Conservation (phyloP, 768 basidiomycete species). For the Tephrocybe sp. region DNA sequence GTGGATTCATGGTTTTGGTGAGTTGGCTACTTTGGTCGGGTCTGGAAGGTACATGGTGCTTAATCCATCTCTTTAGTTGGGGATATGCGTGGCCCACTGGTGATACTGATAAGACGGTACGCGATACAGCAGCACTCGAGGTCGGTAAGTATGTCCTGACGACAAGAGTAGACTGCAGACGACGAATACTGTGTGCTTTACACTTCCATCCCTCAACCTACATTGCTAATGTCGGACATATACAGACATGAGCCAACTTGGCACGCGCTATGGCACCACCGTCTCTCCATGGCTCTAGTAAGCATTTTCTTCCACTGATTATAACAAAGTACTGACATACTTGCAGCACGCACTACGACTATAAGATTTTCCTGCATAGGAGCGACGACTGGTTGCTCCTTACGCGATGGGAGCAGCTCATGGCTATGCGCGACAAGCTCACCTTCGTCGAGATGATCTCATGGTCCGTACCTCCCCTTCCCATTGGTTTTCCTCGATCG, state of each 20-base stretch:
- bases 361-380: slow-evolving; percentile 67
- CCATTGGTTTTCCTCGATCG: too few species aligned
- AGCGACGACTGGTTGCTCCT: slow-evolving; percentile 68
- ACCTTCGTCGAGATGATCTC: slow-evolving; percentile 68
- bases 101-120: slow-evolving; percentile 40
- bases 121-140: slow-evolving; percentile 7
- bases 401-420: slow-evolving; percentile 70
- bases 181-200: slow-evolving; percentile 45
- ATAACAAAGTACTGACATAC: background rate
- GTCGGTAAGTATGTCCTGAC: background rate
- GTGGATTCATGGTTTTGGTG: slow-evolving; percentile 53
- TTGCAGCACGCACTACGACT: slow-evolving; percentile 51
- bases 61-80: slow-evolving; percentile 36
- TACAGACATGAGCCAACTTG: slow-evolving; percentile 44
- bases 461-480: slow-evolving; percentile 40
- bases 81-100: slow-evolving; percentile 65
- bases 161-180: slow-evolving; percentile 35
- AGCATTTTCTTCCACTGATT: slow-evolving; percentile 10
- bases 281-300: slow-evolving; percentile 50
- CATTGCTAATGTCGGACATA: background rate
- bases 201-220: background rate
- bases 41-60: background rate
- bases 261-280: slow-evolving; percentile 42
- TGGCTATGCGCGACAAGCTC: slow-evolving; percentile 52
- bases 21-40: slow-evolving; percentile 14